Conservation (phyloP, 1,284 basidiomycete species). For the Pseudozyma sp. region DNA sequence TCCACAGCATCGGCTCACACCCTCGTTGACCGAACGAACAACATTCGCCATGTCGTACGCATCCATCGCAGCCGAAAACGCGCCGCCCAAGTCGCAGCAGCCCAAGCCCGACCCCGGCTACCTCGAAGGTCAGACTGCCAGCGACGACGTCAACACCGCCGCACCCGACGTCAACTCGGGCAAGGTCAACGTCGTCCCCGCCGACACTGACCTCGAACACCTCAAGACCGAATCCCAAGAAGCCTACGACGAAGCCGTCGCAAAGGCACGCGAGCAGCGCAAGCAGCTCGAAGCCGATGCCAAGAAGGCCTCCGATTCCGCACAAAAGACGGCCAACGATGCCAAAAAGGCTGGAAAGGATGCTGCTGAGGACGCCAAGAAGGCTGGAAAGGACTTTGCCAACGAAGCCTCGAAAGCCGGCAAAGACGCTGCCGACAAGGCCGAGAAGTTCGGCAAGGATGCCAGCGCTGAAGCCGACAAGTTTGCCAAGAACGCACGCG, state of each 20-base stretch:
- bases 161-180: conserved; percentile 52
- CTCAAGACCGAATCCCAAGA: conserved; percentile 58
- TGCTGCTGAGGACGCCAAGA: conserved; percentile 24
- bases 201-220: conserved; percentile 50
- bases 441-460: conserved; percentile 18
- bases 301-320: conserved; percentile 30
- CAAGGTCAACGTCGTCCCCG: conserved; percentile 57
- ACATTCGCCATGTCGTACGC: conserved; percentile 47
- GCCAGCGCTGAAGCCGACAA: conserved; percentile 31
- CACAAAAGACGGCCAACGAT: conserved; percentile 27
- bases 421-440: conserved; percentile 17
- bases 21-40: background rate
- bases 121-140: conserved; percentile 43
- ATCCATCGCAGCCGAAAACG: conserved; percentile 51
- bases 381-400: conserved; percentile 28
- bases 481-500: conserved; percentile 36
- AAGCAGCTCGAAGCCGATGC: conserved; percentile 46
- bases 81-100: conserved; percentile 49
- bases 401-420: conserved; percentile 23
- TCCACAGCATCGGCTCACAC: background rate
- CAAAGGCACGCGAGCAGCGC: conserved; percentile 43
- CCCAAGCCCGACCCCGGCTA: conserved; percentile 48
- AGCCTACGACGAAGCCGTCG: conserved; percentile 44
- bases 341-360: conserved; percentile 23
- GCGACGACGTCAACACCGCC: conserved; percentile 11